Percentiles rank a stretch among this genome's conserved stretches.
These are phyloP conservation scores for Lasiodiplodia gonubiensis DNA, from an alignment of 2,329 filamentous ascomycete genomes.

Conservation along the genomic window DNA sequence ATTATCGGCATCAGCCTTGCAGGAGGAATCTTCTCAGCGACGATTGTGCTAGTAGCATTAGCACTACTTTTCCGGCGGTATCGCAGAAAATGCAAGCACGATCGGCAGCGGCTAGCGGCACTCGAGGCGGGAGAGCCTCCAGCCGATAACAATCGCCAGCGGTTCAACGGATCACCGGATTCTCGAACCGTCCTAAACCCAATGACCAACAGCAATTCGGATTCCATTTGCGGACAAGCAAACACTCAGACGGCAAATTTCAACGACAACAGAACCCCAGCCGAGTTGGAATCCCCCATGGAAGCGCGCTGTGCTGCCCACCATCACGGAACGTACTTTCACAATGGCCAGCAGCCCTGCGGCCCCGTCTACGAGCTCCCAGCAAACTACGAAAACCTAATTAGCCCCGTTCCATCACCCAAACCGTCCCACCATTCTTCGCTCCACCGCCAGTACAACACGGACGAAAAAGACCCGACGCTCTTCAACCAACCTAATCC, in stretches of 20 bases:
- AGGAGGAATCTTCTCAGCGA: slow-evolving; percentile 7
- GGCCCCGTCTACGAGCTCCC: slow-evolving; percentile 20
- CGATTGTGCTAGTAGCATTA: not conserved
- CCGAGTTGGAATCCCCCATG: slow-evolving; percentile 9
- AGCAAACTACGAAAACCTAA: not conserved
- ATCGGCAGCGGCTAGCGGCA: not conserved
- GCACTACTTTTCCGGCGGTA: slow-evolving; percentile 12
- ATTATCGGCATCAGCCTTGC: slow-evolving; percentile 19
- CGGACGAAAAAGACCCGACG: slow-evolving; percentile 12
- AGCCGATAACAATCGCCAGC: not conserved
- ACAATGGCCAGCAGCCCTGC: not conserved
- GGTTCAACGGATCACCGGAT: not conserved
- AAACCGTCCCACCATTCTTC: not conserved
- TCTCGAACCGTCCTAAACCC: slow-evolving; percentile 7
- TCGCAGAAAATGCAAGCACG: not conserved
- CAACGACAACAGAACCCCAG: not conserved
- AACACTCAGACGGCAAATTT: not conserved
- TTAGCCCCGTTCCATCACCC: not conserved
- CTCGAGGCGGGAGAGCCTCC: not conserved
- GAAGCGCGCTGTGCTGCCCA: not conserved
- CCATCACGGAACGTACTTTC: not conserved
- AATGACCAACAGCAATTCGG: not conserved
- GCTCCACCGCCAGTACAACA: not conserved
- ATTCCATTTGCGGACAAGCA: not conserved
- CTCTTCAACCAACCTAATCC: not conserved